Conservation (phyloP, 2,329 filamentous ascomycete genomes). For the Fusarium guadeloupense region DNA sequence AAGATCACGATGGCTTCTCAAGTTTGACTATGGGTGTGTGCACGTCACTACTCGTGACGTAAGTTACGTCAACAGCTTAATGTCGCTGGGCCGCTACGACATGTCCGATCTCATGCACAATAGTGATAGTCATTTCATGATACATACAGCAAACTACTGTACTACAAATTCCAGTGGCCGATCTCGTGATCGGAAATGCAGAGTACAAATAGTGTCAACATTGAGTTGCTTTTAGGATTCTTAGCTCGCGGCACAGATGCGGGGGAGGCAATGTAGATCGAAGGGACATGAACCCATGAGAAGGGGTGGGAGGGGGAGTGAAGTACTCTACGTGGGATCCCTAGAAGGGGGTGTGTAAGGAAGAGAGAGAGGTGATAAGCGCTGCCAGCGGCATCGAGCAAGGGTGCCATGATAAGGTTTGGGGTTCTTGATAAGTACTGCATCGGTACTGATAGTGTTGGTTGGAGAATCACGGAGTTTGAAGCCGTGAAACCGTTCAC, state of each 20-base stretch:
- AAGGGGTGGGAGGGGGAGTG: constrained; percentile 12
- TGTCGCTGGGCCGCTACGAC: not conserved
- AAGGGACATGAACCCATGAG: constrained; percentile 1
- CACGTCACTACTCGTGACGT: constrained; percentile 19
- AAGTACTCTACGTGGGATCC: not conserved
- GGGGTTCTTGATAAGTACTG: constrained; percentile 12
- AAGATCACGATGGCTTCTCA: too few species aligned
- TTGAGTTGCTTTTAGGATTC: constrained; percentile 10
- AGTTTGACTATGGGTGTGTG: too few species aligned
- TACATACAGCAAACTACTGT: constrained; percentile 20
- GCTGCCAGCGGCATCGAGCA: not conserved
- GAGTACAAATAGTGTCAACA: not conserved
- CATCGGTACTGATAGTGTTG: constrained; percentile 10
- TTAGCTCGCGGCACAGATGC: constrained; percentile 9
- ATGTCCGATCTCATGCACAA: constrained; percentile 5
- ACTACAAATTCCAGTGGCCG: not conserved
- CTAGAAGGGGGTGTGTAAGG: constrained; percentile 19
- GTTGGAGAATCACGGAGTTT: constrained; percentile 1
- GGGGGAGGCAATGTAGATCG: constrained; percentile 26
- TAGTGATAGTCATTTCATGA: constrained; percentile 3
- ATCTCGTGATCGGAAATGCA: constrained; percentile 31
- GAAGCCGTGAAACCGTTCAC: constrained; percentile 17
- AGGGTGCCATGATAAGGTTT: constrained; percentile 16
- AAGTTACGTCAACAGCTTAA: not conserved
- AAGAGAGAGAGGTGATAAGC: not conserved